These are phyloP conservation scores for Apocynum venetum DNA, from an alignment of 257 asterid genomes.

Conservation along the genomic window DNA sequence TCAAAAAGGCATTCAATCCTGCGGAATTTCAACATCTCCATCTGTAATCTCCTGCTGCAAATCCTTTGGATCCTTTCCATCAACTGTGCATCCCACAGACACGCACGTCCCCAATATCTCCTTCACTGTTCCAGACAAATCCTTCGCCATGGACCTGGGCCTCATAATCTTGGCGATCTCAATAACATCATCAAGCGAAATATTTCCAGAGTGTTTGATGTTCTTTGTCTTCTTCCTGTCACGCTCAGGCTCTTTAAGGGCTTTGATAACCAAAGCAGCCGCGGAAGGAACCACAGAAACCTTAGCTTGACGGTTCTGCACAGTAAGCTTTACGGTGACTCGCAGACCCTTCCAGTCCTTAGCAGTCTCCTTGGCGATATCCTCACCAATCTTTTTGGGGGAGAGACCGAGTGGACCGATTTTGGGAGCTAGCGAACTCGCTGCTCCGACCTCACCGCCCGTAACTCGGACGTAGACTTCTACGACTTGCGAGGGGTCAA, in stretches of 20 bases:
- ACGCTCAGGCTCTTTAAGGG: constrained; percentile 69
- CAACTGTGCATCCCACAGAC: constrained; percentile 76
- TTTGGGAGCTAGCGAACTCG: constrained; percentile 69
- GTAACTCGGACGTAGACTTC: constrained; percentile 75
- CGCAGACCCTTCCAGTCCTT: constrained; percentile 76
- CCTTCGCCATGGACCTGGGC: constrained; percentile 68
- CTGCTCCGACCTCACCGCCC: constrained; percentile 74
- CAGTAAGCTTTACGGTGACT: constrained; percentile 61
- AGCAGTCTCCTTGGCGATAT: constrained; percentile 67
- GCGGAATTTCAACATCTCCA: constrained; percentile 59
- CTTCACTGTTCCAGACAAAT: constrained; percentile 58
- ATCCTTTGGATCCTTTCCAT: constrained; percentile 72
- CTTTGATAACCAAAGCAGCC: constrained; percentile 67
- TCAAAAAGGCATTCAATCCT: constrained; percentile 19
- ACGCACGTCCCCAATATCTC: constrained; percentile 78
- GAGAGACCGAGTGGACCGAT: constrained; percentile 76
- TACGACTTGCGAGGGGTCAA: constrained; percentile 66
- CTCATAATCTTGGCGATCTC: constrained; percentile 65
- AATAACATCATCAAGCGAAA: constrained; percentile 52
- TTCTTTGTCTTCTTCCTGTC: constrained; percentile 68
- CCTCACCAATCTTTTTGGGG: constrained; percentile 68
- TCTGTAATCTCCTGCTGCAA: constrained; percentile 64
- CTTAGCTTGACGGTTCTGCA: constrained; percentile 66
- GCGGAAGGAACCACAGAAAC: constrained; percentile 72
- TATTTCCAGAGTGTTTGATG: constrained; percentile 60